A percentile compares a stretch with the other conserved stretches of the same genome.
phyloP scores from a whole-genome alignment of 2,329 filamentous ascomycete genomes.

The Bipolaris cookei region DNA sequence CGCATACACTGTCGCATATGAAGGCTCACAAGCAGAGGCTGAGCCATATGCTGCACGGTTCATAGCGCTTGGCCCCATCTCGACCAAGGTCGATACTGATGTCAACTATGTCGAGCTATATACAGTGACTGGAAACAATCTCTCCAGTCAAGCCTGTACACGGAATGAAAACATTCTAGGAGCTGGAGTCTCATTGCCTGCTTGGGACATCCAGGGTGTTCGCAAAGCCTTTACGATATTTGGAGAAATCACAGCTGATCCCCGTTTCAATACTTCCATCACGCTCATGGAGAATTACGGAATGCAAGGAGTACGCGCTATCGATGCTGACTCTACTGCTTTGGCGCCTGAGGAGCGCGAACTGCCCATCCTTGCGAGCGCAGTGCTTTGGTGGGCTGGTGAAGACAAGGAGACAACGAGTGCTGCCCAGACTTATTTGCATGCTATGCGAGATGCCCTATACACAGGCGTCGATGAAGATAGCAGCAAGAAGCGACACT shows the following conservation, averaged over 20 bases:
- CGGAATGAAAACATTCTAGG: slow-evolving; percentile 21
- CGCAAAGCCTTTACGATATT: slow-evolving; percentile 29
- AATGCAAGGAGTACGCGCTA: slow-evolving; percentile 23
- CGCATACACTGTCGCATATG: slow-evolving; percentile 25
- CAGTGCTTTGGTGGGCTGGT: slow-evolving; percentile 26
- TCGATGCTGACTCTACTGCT: slow-evolving; percentile 18
- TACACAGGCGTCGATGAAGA: slow-evolving; percentile 15
- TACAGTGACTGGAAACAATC: slow-evolving; percentile 22
- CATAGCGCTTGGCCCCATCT: slow-evolving; percentile 21
- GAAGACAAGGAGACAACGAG: slow-evolving; percentile 11
- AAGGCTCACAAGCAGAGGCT: slow-evolving; percentile 24
- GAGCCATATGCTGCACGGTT: slow-evolving; percentile 24
- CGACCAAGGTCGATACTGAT: slow-evolving; percentile 8
- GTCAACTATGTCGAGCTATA: slow-evolving; percentile 27
- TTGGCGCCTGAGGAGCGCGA: slow-evolving; percentile 40
- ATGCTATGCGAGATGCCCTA: slow-evolving; percentile 19
- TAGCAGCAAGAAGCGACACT: slow-evolving; percentile 21
- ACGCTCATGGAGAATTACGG: slow-evolving; percentile 32
- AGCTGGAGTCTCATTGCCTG: slow-evolving; percentile 24
- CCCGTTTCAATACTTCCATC: slow-evolving; percentile 25
- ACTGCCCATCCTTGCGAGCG: slow-evolving; percentile 33
- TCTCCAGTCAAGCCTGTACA: slow-evolving; percentile 18
- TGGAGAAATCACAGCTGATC: slow-evolving; percentile 24
- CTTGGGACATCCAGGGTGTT: slow-evolving; percentile 22
- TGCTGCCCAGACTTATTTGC: slow-evolving; percentile 19